Percentiles rank a stretch among this genome's conserved stretches.
Conservation (phyloP, 106 monocot species). For the Ottelia alismoides region DNA sequence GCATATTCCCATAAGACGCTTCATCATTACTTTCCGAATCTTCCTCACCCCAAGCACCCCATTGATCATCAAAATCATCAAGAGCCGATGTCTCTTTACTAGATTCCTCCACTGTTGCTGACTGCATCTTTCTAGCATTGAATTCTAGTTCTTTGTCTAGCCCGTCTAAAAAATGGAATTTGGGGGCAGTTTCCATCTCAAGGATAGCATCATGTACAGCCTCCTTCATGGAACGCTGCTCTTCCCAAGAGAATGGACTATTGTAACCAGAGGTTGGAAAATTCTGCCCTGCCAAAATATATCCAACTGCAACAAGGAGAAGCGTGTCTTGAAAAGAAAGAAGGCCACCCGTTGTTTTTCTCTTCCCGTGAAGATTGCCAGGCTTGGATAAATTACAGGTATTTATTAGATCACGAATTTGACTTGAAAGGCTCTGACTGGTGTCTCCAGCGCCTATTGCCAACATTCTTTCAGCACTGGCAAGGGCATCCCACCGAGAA, state of each 20-base stretch:
- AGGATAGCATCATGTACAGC: conserved; percentile 68
- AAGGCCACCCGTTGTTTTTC: conserved; percentile 22
- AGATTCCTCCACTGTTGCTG: conserved; percentile 16
- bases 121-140: conserved; percentile 25
- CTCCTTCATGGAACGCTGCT: conserved; percentile 84
- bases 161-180: conserved; percentile 61
- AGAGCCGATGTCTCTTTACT: conserved; percentile 11
- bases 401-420: conserved; percentile 87
- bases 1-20: conserved; percentile 58
- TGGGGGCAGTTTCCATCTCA: conserved; percentile 31
- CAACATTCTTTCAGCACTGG: conserved; percentile 79
- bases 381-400: conserved; percentile 36
- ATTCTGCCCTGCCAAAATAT: conserved; percentile 87
- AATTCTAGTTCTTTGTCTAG: conserved; percentile 65
- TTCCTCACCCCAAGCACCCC: conserved; percentile 91
- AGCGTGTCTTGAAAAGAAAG: conserved; percentile 79
- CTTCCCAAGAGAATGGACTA: conserved; percentile 96
- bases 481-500: conserved; percentile 90
- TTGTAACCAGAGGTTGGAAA: conserved; percentile 58
- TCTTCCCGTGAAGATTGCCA: conserved; percentile 4
- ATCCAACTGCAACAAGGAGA: conserved; percentile 73
- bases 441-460: conserved; percentile 51
- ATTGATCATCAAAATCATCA: conserved; percentile 90
- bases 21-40: conserved; percentile 42
- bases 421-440: conserved; percentile 72